Base-by-base conservation (phyloP, 1,284 basidiomycete species). In the Ustanciosporium gigantosporum region DNA sequence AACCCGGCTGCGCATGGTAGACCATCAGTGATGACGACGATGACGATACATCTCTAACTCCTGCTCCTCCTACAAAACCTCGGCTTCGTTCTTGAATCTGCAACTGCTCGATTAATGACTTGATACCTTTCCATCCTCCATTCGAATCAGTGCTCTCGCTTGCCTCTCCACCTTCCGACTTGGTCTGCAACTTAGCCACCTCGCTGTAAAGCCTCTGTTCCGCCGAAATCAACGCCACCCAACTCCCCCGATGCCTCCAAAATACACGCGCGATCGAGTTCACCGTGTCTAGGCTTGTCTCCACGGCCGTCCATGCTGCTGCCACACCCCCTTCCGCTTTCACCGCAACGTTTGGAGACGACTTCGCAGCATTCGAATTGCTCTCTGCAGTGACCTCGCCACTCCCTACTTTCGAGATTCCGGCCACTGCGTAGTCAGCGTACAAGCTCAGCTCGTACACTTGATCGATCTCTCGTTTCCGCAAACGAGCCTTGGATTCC, bases 401-500 rank as follows among this genome's bases (percentile, higher is more conserved):
- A 9, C 11, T 11, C 27, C 11, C 9, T 9, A 9, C 11, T n/a
- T n/a, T n/a, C 11, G 27, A 29, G 11, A 11, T n/a, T 29, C 11
- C 9, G n/a, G 27, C 27, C n/a, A 11, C n/a, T 29, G 27, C 9
- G 11, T n/a, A 29, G 32, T 31, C 41, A 3, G 58, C 50, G 27
- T 55, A 61, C 31, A 43, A 34, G 3, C 50, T 37, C 15, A 55
- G 36, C 20, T 61, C 50, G 40, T 46, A 25, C 6, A 61, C 58
- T 36, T 61, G 58, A 11, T 55, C 58, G 24, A 61, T 61, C 43
- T 61, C 58, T 31, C 51, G 58, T 25, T 47, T 53, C 8, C 58
- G 50, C 2, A 61, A 37, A 22, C 58, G 34, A 6, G 58, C 58
- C 35, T 61, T 61, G 4, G 58, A 61, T 19, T 61, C 58, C 29